Percentiles rank a stretch among this genome's conserved stretches.
Evolutionary conservation across 1,139 yeast species (phyloP).

Genomic region (Kurtzmaniella quercitrusa): DNA sequence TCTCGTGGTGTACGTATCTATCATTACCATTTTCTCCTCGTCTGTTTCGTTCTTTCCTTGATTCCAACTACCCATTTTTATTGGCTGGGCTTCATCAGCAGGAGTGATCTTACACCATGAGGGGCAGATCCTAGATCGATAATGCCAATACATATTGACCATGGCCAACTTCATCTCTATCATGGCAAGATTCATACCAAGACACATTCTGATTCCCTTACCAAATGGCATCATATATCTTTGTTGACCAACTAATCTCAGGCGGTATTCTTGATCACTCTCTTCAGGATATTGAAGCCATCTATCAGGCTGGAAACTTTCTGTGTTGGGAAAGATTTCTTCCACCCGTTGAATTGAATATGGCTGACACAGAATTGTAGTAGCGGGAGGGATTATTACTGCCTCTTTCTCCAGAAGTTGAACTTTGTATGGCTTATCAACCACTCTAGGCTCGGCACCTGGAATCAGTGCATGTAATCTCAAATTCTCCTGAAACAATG

Average conservation of each 20-base stretch:
- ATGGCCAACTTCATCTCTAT: constrained; percentile 61
- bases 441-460: constrained; percentile 66
- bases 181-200: constrained; percentile 66
- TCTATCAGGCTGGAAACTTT: constrained; percentile 53
- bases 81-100: constrained; percentile 11
- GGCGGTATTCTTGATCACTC: constrained; percentile 24
- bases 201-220: constrained; percentile 70
- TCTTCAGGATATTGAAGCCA: constrained; percentile 47
- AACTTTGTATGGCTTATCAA: constrained; percentile 24
- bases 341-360: constrained; percentile 58
- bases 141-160: constrained; percentile 52
- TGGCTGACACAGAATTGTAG: constrained; percentile 61
- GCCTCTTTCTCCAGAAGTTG: constrained; percentile 14
- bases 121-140: constrained; percentile 26
- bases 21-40: constrained; percentile 48
- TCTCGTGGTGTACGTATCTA: constrained; percentile 48
- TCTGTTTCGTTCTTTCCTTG: constrained; percentile 25
- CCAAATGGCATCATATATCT: constrained; percentile 67
- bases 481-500: constrained; percentile 53
- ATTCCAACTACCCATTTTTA: constrained; percentile 21
- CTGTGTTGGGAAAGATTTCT: constrained; percentile 46
- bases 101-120: constrained; percentile 40
- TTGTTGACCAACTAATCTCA: constrained; percentile 43
- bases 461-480: constrained; percentile 71
- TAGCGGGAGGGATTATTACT: constrained; percentile 47